phyloP scores from a whole-genome alignment of 495 filamentous ascomycete species.

The Aspergillus sparsus region DNA sequence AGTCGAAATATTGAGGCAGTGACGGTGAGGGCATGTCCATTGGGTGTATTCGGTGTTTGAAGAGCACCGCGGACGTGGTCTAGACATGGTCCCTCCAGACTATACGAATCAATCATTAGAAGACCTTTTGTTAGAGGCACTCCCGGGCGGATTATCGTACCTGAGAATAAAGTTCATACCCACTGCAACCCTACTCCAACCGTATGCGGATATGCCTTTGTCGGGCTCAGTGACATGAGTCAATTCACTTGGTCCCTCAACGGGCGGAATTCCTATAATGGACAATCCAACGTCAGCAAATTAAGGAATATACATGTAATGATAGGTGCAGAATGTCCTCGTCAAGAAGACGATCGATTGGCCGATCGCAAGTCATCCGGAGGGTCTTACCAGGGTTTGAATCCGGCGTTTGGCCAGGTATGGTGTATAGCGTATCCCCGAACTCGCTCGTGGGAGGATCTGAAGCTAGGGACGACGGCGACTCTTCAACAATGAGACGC shows the following conservation, averaged over 20 bases:
- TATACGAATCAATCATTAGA: neutral
- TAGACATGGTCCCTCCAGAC: conserved; percentile 10
- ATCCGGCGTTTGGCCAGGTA: no score
- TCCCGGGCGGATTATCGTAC: neutral
- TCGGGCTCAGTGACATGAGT: neutral
- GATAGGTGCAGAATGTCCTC: no score
- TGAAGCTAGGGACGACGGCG: neutral
- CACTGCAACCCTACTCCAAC: neutral
- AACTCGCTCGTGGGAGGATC: neutral
- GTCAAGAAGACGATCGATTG: no score
- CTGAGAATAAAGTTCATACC: conserved; percentile 14
- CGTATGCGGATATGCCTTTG: neutral
- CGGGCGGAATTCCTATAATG: no score
- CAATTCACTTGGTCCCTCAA: no score
- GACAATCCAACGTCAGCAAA: no score
- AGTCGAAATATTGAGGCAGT: conserved; percentile 10
- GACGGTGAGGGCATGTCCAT: conserved; percentile 11
- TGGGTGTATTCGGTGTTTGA: neutral
- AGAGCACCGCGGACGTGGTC: conserved; percentile 9
- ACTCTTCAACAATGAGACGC: neutral
- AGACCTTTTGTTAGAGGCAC: neutral
- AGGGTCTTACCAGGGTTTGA: no score
- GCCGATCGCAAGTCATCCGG: no score
- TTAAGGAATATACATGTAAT: no score
- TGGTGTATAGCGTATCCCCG: no score